phyloP scores from a whole-genome alignment of 2,329 filamentous ascomycete genomes.

The Fusarium armeniacum region DNA sequence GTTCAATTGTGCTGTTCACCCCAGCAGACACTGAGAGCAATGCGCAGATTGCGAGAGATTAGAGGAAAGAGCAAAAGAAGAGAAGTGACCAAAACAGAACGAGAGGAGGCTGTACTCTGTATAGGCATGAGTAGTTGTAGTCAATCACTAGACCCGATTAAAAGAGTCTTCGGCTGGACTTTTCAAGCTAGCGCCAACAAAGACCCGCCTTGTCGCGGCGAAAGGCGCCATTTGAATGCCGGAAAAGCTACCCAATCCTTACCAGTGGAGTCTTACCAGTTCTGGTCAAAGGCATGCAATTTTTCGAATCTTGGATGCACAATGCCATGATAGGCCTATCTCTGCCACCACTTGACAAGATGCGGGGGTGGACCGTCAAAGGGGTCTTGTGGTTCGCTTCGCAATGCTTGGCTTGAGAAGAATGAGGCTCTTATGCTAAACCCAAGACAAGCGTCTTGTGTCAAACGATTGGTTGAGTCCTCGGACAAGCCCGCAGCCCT shows the following conservation, averaged over 20 bases:
- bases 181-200: constrained; percentile 34
- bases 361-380: constrained; percentile 48
- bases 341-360: constrained; percentile 26
- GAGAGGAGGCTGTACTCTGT: constrained; percentile 27
- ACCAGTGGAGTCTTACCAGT: constrained; percentile 40
- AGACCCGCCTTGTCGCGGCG: constrained; percentile 34
- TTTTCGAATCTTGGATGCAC: constrained; percentile 25
- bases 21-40: constrained; percentile 13
- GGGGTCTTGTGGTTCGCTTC: constrained; percentile 25
- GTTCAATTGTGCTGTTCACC: constrained; percentile 17
- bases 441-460: constrained; percentile 20
- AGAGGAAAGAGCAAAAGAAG: constrained; percentile 13
- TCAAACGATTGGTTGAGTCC: constrained; percentile 35
- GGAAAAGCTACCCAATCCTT: constrained; percentile 20
- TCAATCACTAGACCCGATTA: constrained; percentile 32
- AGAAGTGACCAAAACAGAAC: constrained; percentile 2
- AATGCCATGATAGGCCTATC: constrained; percentile 27
- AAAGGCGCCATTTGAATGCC: constrained; percentile 30
- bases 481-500: constrained; percentile 11
- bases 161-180: constrained; percentile 43
- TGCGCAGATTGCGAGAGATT: constrained; percentile 11
- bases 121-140: constrained; percentile 32
- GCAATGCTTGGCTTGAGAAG: constrained; percentile 17
- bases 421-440: constrained; percentile 22
- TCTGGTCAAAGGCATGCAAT: constrained; percentile 34